phyloP scores from a whole-genome alignment of 2,329 filamentous ascomycete genomes.

The Trichoderma sp. region DNA sequence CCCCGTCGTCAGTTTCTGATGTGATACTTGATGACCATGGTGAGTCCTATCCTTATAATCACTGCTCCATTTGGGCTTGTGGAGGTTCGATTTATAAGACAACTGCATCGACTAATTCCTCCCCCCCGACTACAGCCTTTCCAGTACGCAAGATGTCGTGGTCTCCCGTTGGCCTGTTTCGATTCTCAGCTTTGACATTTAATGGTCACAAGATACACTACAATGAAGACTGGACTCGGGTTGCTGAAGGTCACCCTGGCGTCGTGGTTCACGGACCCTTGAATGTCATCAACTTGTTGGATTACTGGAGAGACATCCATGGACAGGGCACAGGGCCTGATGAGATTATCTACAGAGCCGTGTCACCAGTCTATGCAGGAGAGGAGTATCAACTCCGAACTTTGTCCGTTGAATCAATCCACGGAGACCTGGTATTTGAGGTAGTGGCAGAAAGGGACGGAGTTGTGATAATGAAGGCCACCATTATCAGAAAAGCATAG shows the following conservation, averaged over 20 bases:
- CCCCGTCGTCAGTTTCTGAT: constrained; percentile 35
- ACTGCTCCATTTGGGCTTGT: background rate
- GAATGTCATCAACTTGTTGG: constrained; percentile 71
- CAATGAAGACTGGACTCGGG: constrained; percentile 65
- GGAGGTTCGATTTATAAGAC: background rate
- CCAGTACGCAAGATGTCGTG: constrained; percentile 43
- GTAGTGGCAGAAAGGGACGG: constrained; percentile 51
- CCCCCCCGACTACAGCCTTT: constrained; percentile 11
- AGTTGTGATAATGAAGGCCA: constrained; percentile 43
- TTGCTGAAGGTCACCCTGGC: constrained; percentile 69
- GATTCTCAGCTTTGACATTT: constrained; percentile 82
- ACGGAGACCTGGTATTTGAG: constrained; percentile 43
- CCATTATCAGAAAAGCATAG: constrained; percentile 32
- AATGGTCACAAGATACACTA: constrained; percentile 88
- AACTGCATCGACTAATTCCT: background rate
- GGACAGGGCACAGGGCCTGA: constrained; percentile 35
- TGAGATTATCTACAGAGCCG: constrained; percentile 66
- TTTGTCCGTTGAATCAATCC: constrained; percentile 42
- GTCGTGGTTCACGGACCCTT: constrained; percentile 81
- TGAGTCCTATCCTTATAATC: constrained; percentile 20
- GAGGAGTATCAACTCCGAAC: constrained; percentile 66
- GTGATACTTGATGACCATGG: constrained; percentile 26
- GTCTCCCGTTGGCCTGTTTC: constrained; percentile 64
- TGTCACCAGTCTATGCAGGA: constrained; percentile 70
- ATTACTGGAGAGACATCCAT: constrained; percentile 63